Evolutionary conservation across 202 grass and related monocot genomes (phyloP).

Genomic region (Panicum virgatum): DNA sequence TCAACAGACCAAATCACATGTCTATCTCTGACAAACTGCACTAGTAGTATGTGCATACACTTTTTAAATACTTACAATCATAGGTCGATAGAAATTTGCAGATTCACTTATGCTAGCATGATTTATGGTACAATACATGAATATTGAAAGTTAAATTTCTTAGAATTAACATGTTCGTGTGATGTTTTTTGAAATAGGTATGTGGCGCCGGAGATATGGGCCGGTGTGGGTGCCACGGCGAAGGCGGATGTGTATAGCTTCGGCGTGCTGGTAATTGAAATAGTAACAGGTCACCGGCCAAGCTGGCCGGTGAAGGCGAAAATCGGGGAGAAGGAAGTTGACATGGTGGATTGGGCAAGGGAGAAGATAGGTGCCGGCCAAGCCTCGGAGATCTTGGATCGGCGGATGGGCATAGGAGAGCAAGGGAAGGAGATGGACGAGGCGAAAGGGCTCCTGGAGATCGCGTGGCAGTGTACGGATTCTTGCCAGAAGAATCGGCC

Average conservation of each 20-base stretch:
- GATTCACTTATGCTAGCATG: neutral
- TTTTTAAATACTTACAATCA: neutral
- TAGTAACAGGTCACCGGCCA: constrained; percentile 48
- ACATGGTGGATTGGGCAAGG: constrained; percentile 55
- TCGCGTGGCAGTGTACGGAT: constrained; percentile 52
- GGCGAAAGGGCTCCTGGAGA: constrained; percentile 34
- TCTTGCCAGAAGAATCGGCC: constrained; percentile 34
- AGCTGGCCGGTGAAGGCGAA: constrained; percentile 54
- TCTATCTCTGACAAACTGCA: constrained; percentile 47
- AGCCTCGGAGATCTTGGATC: constrained; percentile 47
- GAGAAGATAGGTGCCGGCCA: constrained; percentile 35
- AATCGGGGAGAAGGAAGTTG: constrained; percentile 35
- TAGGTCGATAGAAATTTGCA: neutral
- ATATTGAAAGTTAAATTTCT: neutral
- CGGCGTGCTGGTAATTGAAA: constrained; percentile 67
- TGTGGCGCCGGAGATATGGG: constrained; percentile 68
- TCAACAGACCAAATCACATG: constrained; percentile 96
- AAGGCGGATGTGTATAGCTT: constrained; percentile 85
- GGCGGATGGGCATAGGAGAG: constrained; percentile 12
- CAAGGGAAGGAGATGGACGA: constrained; percentile 26
- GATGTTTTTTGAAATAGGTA: constrained; percentile 38
- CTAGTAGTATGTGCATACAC: neutral
- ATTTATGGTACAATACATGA: neutral
- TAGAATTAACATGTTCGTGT: neutral
- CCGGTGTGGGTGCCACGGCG: constrained; percentile 41